Evolutionary conservation across 306 rosid species (phyloP).

Genomic region (Rosa multiflora): DNA sequence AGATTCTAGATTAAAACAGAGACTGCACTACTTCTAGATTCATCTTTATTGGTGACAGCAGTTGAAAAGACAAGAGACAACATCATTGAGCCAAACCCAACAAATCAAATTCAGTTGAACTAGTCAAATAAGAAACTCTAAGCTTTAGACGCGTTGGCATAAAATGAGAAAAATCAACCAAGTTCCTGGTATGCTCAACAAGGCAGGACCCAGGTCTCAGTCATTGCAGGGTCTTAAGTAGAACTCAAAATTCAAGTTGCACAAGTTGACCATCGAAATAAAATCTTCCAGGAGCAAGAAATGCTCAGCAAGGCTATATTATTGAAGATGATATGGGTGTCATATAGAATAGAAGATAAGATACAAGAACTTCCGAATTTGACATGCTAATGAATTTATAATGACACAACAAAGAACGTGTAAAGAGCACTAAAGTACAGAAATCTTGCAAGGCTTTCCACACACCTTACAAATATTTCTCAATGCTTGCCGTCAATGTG

Average conservation of each 20-base stretch:
- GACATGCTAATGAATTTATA: background rate
- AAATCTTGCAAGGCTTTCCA: slow-evolving; percentile 24
- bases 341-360: background rate
- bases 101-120: background rate
- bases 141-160: background rate
- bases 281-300: background rate
- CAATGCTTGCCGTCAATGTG: slow-evolving; percentile 67
- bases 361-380: background rate
- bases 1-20: background rate
- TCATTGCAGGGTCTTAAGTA: background rate
- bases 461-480: slow-evolving; percentile 66
- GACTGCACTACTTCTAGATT: background rate
- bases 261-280: background rate
- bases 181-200: background rate
- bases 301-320: background rate
- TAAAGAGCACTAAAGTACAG: background rate
- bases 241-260: slow-evolving; percentile 2
- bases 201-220: background rate
- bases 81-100: background rate
- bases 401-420: background rate
- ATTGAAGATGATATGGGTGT: background rate
- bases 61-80: background rate
- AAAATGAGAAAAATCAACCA: background rate
- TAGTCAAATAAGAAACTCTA: background rate
- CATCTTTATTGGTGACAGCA: background rate